Evolutionary conservation across 371 early-diverging fungal genomes (phyloP), one percentile per base, ranked within the genome.

Genomic region (Mortierella polycephala): DNA sequence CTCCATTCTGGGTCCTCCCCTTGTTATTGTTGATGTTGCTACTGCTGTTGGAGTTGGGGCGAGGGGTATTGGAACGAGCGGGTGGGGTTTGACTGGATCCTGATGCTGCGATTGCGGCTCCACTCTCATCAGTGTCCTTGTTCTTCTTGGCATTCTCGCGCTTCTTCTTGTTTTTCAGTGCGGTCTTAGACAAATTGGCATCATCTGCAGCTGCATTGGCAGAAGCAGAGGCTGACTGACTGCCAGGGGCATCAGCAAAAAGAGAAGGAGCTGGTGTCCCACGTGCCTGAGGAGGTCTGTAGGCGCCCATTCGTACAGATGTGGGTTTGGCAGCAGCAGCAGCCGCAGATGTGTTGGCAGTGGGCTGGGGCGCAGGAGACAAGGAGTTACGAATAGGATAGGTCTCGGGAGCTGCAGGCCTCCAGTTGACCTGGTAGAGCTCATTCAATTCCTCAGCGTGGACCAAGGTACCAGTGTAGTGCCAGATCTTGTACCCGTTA

Each of bases 401-500:
- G 52, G 75, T 80, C 46, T 89, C 82, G 1, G 85, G 87, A 39
- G 88, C 83, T 39, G 85, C 86, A 46, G 94, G 93, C 42, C 92
- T 90, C 89, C 90, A 94, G 62, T 74, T 80, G 49, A 94, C 94
- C 81, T 96, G 95, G 83, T 93, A 96, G 69, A 98, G 87, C 85
- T 97, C 98, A 65, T 93, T 87, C 41, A 91, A 84, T 53, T 87
- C 85, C 57, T 91, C 85, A 74, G 88, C 76, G 74, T 93, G 91
- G 45, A 96, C 89, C 60, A 97, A 81, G 0, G 89, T 89, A 40
- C 98, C 98, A n/a, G 92, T 88, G 75, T 95, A 95, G 81, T 99
- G 97, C 96, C 96, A 97, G 74, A 99, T 86, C 64, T 93, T 94
- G 83, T 95, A 93, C 5, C 98, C 96, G 74, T 99, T 99, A 83